Conservation (phyloP, 176 grass and related monocot genomes). For the Carex myosuroides region DNA sequence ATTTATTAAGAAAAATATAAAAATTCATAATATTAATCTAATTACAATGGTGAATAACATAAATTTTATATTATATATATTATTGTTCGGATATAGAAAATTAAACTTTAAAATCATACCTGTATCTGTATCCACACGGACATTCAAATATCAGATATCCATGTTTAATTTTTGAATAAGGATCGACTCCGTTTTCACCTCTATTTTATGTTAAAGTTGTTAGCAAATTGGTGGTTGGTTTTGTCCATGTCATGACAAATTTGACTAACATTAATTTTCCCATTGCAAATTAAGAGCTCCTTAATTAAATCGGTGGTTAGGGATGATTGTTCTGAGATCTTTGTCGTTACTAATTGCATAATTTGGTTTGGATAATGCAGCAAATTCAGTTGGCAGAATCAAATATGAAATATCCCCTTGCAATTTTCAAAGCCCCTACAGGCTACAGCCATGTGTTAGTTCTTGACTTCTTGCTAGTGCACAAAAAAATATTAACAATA, state of each 20-base stretch:
- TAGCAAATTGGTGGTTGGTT: not conserved
- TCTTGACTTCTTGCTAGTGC: not conserved
- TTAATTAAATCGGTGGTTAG: slow-evolving; percentile 1
- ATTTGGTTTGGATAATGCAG: slow-evolving; percentile 23
- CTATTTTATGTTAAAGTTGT: not conserved
- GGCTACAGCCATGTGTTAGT: slow-evolving; percentile 9
- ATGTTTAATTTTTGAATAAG: too few species aligned
- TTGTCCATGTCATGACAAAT: not conserved
- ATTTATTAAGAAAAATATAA: too few species aligned
- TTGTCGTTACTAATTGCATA: slow-evolving; percentile 19
- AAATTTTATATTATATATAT: too few species aligned
- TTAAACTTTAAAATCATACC: too few species aligned
- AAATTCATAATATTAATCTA: too few species aligned
- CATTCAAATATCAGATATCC: too few species aligned
- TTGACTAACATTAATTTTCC: not conserved
- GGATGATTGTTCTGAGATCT: not conserved
- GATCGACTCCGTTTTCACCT: too few species aligned
- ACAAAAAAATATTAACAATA: not conserved
- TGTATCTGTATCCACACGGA: too few species aligned
- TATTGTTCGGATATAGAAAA: too few species aligned
- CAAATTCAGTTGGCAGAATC: not conserved
- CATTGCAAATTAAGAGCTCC: not conserved
- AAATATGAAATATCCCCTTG: not conserved
- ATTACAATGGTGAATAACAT: too few species aligned
- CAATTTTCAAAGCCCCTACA: not conserved